Conservation (phyloP, 306 rosid species). For the Neltuma alba region DNA sequence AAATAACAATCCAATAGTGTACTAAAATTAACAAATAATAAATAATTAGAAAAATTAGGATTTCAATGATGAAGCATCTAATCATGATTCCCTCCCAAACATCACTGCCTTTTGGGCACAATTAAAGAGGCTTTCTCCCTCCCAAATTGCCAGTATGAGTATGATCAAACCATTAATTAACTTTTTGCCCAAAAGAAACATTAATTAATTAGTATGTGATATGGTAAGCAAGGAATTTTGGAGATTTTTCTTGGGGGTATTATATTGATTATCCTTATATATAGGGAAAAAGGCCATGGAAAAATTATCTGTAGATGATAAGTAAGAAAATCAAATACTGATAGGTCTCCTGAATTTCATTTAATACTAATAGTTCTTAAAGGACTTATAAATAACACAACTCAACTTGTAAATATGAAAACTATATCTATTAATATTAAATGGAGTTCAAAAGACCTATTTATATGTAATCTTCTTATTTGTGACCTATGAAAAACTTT, state of each 20-base stretch:
- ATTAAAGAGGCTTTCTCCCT: neutral
- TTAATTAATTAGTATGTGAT: neutral
- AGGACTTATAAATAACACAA: too few species aligned
- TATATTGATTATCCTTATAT: neutral
- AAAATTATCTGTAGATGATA: too few species aligned
- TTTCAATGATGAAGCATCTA: neutral
- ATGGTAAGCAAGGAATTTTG: neutral
- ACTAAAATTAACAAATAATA: neutral
- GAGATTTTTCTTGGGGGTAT: neutral
- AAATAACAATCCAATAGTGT: too few species aligned
- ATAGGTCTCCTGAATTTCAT: too few species aligned
- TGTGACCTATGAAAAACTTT: too few species aligned
- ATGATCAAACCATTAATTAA: neutral
- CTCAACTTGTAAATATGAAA: too few species aligned
- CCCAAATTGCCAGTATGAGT: neutral
- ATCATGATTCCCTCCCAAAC: neutral
- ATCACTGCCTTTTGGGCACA: neutral
- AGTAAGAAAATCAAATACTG: too few species aligned
- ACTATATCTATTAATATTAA: too few species aligned
- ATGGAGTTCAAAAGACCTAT: too few species aligned
- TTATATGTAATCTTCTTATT: too few species aligned
- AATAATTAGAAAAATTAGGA: neutral
- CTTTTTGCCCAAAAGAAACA: neutral
- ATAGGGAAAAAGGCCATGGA: too few species aligned
- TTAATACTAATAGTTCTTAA: too few species aligned